Evolutionary conservation across 1,284 basidiomycete genomes (phyloP).

Genomic region (Ustilago loliicola): DNA sequence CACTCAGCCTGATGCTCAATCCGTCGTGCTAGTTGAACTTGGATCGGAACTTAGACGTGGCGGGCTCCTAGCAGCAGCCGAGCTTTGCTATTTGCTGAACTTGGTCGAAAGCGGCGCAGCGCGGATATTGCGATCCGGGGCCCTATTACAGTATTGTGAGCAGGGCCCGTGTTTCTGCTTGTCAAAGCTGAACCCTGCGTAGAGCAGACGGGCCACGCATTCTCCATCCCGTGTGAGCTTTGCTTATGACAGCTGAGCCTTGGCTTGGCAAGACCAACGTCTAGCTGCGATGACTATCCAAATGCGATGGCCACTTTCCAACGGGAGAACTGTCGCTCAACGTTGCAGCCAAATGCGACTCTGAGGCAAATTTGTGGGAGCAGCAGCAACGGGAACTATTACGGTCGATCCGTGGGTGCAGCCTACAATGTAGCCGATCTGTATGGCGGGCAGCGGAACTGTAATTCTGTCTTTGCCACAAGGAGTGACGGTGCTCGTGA

Average conservation of each 20-base stretch:
- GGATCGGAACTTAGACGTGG: too few relatives aligned
- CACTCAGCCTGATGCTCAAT: not conserved
- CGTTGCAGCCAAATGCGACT: not conserved
- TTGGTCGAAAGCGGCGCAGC: not conserved
- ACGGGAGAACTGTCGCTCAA: too few relatives aligned
- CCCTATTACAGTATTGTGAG: not conserved
- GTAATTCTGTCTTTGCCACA: not conserved
- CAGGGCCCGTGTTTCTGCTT: conserved; percentile 2
- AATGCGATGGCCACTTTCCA: not conserved
- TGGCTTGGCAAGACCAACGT: not conserved
- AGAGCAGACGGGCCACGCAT: not conserved
- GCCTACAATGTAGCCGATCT: not conserved
- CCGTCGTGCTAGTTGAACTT: not conserved
- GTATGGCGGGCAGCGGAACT: not conserved
- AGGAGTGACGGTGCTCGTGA: not conserved
- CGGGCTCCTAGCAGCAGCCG: not conserved
- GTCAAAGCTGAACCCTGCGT: conserved; percentile 1
- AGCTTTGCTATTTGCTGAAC: not conserved
- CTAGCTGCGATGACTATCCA: not conserved
- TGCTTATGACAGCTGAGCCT: not conserved
- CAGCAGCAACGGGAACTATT: not conserved
- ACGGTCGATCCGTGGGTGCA: not conserved
- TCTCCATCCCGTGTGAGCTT: not conserved
- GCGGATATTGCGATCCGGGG: not conserved
- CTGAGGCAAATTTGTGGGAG: not conserved